Base-by-base conservation (phyloP, 139 green algal genomes). In the Chlamydomonas sp. region DNA sequence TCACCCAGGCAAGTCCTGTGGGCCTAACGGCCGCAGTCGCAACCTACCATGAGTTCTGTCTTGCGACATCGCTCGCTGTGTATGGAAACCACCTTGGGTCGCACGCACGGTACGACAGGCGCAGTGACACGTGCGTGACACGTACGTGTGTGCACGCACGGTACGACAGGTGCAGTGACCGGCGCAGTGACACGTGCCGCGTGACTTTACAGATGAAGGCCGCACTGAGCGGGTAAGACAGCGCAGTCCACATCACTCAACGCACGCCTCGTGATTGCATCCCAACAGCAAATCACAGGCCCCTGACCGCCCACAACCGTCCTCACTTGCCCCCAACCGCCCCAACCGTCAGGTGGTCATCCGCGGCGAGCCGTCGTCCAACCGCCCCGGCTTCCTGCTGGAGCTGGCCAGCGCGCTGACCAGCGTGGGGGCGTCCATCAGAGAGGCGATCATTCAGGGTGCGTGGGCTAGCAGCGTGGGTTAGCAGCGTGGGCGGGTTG, bases 341-440 rank as follows among this genome's bases (percentile, higher is more conserved):
- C 67, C 10, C 67, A 15, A 12, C 5, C 67, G 9, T 49, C 84
- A 88, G 84, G 57, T 88, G 1, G 49, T 88, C 6, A 71, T 88
- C 18, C 74, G 75, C 5, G 84, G 84, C 0, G 84, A 88, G 84
- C 84, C 84, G 2, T 66, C 57, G 17, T 8, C 75, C 9, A n/a
- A 77, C 76, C 83, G 83, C 63, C 84, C 84, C 16, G 84, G 84
- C 3, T 88, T 78, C 84, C 84, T 88, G 63, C 64, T 88, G 57
- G 84, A 88, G 63, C 74, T 88, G 63, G 59, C 84, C 75, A 83
- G 69, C 3, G 84, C 75, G 12, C 63, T 88, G 18, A 83, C 84
- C 1, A n/a, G 57, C 5, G 64, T 83, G 58, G 84, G 84, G 3
- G 75, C 16, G 3, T 58, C 3, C 63, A 83, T 88, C 75, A 61